These are phyloP conservation scores for Cronartium quercuum DNA, from an alignment of 1,284 basidiomycete genomes.

Conservation along the genomic window DNA sequence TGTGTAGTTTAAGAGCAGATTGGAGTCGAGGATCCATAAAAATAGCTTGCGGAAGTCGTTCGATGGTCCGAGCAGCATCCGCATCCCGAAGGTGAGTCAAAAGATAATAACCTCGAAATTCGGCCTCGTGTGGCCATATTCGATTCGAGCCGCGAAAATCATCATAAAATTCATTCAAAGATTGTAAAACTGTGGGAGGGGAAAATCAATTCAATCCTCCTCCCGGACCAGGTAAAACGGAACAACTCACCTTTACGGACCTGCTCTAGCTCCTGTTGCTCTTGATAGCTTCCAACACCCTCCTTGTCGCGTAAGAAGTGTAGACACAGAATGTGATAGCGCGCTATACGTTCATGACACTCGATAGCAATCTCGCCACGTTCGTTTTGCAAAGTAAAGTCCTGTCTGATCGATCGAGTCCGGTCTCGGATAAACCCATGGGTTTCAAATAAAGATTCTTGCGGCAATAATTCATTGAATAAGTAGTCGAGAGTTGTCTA, in stretches of 20 bases:
- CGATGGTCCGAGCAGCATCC: slow-evolving; percentile 61
- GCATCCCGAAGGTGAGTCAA: slow-evolving; percentile 82
- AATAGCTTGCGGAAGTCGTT: slow-evolving; percentile 70
- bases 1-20: slow-evolving; percentile 70
- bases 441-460: slow-evolving; percentile 63
- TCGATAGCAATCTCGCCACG: slow-evolving; percentile 72
- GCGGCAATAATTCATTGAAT: slow-evolving; percentile 69
- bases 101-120: slow-evolving; percentile 92
- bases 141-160: slow-evolving; percentile 56
- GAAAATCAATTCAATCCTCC: background rate
- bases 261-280: slow-evolving; percentile 76
- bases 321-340: slow-evolving; percentile 84
- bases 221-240: background rate
- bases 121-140: slow-evolving; percentile 61
- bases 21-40: slow-evolving; percentile 69
- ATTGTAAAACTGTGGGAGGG: slow-evolving; percentile 65
- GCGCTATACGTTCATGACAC: slow-evolving; percentile 84
- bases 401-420: slow-evolving; percentile 80
- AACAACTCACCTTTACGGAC: slow-evolving; percentile 70
- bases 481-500: slow-evolving; percentile 86
- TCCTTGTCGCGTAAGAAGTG: slow-evolving; percentile 58
- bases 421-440: slow-evolving; percentile 87
- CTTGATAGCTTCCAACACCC: slow-evolving; percentile 55
- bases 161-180: slow-evolving; percentile 86
- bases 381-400: slow-evolving; percentile 88